Percentiles rank a stretch among this genome's conserved stretches.
Conservation (phyloP, 768 basidiomycete genomes). For the Lyophyllum decastes region DNA sequence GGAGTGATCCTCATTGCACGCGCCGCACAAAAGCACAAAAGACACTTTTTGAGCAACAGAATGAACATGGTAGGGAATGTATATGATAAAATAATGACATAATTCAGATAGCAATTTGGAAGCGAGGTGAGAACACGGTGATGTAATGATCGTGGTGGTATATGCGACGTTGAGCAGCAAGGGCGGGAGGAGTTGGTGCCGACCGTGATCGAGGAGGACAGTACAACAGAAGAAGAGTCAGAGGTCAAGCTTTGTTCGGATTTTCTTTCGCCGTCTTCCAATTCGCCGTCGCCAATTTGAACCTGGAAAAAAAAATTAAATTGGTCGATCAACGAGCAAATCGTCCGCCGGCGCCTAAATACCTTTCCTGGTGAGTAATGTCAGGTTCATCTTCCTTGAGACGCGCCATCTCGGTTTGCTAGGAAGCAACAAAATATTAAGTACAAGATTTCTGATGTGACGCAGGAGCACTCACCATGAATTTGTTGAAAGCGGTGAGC, state of each 20-base stretch:
- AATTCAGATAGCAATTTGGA: constrained; percentile 17
- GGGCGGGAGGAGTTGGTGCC: constrained; percentile 4
- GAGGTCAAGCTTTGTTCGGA: constrained; percentile 42
- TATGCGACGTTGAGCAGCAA: constrained; percentile 5
- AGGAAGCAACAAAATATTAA: constrained; percentile 17
- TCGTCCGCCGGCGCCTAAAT: constrained; percentile 20
- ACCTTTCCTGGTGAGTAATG: constrained; percentile 76
- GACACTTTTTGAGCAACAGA: constrained; percentile 2
- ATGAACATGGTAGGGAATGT: constrained; percentile 3
- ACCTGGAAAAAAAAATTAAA: constrained; percentile 36
- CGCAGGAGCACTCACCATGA: constrained; percentile 42
- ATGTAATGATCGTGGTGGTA: constrained; percentile 8
- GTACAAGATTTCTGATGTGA: neutral
- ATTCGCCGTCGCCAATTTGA: constrained; percentile 74
- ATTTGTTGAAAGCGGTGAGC: constrained; percentile 77
- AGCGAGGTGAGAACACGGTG: constrained; percentile 14
- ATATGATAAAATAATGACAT: constrained; percentile 21
- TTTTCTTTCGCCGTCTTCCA: constrained; percentile 80
- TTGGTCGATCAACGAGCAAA: constrained; percentile 2
- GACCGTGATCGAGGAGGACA: constrained; percentile 4
- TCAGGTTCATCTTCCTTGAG: constrained; percentile 77
- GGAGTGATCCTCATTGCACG: neutral
- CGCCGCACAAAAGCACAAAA: neutral
- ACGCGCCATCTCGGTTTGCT: constrained; percentile 79
- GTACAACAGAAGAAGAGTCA: constrained; percentile 1